Conservation (phyloP, 2,329 filamentous ascomycete genomes). For the Nemania bipapillata region DNA sequence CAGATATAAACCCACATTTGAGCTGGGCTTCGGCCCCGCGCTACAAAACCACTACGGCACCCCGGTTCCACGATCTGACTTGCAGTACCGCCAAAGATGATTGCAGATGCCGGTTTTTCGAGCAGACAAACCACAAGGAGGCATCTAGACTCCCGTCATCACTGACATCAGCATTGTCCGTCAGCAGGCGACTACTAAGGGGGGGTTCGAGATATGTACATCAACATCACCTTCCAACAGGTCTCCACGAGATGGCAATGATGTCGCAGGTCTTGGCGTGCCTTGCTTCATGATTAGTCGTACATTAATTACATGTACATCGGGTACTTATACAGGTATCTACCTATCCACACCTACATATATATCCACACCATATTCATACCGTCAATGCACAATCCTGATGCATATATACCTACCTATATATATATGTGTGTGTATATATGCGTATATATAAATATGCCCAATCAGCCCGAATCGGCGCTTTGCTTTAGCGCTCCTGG, state of each 20-base stretch:
- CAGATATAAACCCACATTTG: background rate
- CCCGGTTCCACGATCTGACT: constrained; percentile 7
- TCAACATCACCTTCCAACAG: background rate
- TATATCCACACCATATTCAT: too few species aligned
- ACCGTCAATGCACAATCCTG: too few species aligned
- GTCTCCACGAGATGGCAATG: background rate
- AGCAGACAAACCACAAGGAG: background rate
- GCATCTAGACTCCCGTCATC: constrained; percentile 2
- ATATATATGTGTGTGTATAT: too few species aligned
- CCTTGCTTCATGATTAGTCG: too few species aligned
- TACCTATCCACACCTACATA: background rate
- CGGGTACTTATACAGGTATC: too few species aligned
- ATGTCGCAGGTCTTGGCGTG: background rate
- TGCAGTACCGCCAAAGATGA: background rate
- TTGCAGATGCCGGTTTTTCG: background rate
- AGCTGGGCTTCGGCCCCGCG: constrained; percentile 4
- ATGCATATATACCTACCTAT: too few species aligned
- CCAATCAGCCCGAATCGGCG: background rate
- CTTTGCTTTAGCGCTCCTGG: background rate
- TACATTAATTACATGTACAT: too few species aligned
- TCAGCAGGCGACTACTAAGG: too few species aligned
- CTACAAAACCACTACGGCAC: constrained; percentile 8
- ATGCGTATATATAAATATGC: too few species aligned
- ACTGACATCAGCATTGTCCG: background rate
- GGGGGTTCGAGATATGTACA: background rate